Evolutionary conservation across 495 filamentous ascomycete species (phyloP).

Genomic region (Trichocladium uniseriatum): DNA sequence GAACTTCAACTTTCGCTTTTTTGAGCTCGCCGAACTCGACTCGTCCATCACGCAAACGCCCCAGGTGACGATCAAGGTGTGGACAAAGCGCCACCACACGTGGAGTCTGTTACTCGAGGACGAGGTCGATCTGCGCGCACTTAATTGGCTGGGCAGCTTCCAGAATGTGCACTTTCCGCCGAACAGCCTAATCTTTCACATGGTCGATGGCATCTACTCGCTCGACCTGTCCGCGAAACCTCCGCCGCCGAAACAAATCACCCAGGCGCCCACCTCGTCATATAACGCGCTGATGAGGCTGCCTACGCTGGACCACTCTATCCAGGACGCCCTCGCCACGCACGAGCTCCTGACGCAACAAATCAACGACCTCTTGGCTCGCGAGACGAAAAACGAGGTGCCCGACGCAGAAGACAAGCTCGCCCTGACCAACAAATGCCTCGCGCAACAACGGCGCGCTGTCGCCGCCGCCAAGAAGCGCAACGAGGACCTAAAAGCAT

Average conservation of each 20-base stretch:
- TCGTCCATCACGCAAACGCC: conserved; percentile 56
- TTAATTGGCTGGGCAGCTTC: conserved; percentile 75
- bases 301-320: conserved; percentile 80
- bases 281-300: conserved; percentile 89
- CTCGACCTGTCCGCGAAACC: conserved; percentile 39
- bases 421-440: conserved; percentile 47
- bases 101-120: conserved; percentile 67
- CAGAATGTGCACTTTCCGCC: conserved; percentile 70
- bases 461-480: conserved; percentile 52
- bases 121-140: conserved; percentile 54
- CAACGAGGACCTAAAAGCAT: conserved; percentile 52
- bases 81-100: conserved; percentile 54
- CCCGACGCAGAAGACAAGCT: conserved; percentile 57
- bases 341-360: conserved; percentile 64
- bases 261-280: conserved; percentile 53
- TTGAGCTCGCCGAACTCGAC: conserved; percentile 65
- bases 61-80: conserved; percentile 60
- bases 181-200: conserved; percentile 81
- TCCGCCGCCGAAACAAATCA: conserved; percentile 37
- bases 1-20: conserved; percentile 84
- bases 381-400: conserved; percentile 38
- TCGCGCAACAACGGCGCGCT: conserved; percentile 53
- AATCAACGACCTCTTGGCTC: conserved; percentile 62
- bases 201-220: conserved; percentile 84
- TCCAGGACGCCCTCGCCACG: conserved; percentile 80